Evolutionary conservation across 2,329 filamentous ascomycete genomes (phyloP).

Genomic region (Fusarium caatingaense): DNA sequence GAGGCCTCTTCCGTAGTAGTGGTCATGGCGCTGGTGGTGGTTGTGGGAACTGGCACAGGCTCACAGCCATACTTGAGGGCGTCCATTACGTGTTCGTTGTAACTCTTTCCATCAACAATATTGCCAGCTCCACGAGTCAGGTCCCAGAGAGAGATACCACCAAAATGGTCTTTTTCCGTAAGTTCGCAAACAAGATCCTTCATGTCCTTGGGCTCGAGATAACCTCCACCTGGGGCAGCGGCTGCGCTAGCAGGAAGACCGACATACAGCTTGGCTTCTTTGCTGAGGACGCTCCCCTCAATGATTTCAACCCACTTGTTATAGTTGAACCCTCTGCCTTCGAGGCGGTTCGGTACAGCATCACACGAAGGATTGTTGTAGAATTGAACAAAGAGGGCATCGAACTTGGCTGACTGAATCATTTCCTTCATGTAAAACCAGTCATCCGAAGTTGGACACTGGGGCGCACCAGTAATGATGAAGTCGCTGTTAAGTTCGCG

Average conservation of each 20-base stretch:
- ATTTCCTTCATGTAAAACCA: slow-evolving; percentile 52
- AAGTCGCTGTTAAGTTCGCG: slow-evolving; percentile 48
- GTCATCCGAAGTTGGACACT: slow-evolving; percentile 52
- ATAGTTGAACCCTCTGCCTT: slow-evolving; percentile 61
- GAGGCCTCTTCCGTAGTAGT: slow-evolving; percentile 26
- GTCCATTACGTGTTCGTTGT: slow-evolving; percentile 52
- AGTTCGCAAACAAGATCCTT: slow-evolving; percentile 55
- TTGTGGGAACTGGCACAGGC: slow-evolving; percentile 42
- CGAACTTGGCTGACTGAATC: slow-evolving; percentile 56
- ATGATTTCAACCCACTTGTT: slow-evolving; percentile 55
- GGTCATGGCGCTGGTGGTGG: slow-evolving; percentile 19
- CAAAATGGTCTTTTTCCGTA: slow-evolving; percentile 54
- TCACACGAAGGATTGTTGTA: slow-evolving; percentile 60
- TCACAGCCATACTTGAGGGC: slow-evolving; percentile 54
- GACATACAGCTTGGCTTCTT: slow-evolving; percentile 58
- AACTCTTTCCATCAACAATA: slow-evolving; percentile 49
- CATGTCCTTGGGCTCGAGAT: slow-evolving; percentile 50
- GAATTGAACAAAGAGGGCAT: slow-evolving; percentile 61
- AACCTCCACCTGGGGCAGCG: slow-evolving; percentile 47
- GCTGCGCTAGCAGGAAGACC: slow-evolving; percentile 54
- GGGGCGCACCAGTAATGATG: slow-evolving; percentile 58
- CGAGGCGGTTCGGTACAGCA: too few relatives aligned
- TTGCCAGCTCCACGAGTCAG: slow-evolving; percentile 51
- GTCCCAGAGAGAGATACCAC: slow-evolving; percentile 61
- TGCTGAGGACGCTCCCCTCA: slow-evolving; percentile 49